Conservation (phyloP, 2,329 filamentous ascomycete species). For the Bipolaris gigantea region DNA sequence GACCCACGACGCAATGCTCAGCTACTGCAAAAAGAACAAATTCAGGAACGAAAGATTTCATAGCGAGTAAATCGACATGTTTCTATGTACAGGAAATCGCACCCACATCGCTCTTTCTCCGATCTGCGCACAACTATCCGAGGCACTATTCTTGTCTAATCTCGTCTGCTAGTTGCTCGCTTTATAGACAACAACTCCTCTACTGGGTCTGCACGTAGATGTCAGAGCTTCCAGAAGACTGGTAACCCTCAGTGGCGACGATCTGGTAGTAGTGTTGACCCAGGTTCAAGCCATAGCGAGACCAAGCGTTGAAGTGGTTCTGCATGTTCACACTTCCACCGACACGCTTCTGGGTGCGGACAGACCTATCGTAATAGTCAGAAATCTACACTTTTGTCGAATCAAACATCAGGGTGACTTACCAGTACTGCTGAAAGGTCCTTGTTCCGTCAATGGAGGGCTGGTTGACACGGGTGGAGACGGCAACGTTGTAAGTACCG, state of each 20-base stretch:
- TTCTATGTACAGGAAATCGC: neutral
- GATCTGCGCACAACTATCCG: neutral
- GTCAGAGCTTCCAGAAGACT: slow-evolving; percentile 46
- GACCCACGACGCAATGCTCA: neutral
- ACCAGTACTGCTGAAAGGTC: slow-evolving; percentile 60
- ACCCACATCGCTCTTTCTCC: neutral
- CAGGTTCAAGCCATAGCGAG: slow-evolving; percentile 24
- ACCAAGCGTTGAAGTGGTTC: slow-evolving; percentile 37
- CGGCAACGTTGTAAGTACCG: slow-evolving; percentile 55
- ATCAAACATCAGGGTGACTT: slow-evolving; percentile 10
- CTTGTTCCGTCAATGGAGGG: slow-evolving; percentile 56
- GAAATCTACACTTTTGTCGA: neutral
- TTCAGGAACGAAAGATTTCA: neutral
- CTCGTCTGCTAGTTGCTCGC: neutral
- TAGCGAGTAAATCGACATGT: neutral
- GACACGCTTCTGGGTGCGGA: slow-evolving; percentile 53
- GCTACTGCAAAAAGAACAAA: neutral
- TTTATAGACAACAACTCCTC: too few species aligned
- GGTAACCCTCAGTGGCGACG: slow-evolving; percentile 57
- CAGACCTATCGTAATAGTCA: slow-evolving; percentile 14
- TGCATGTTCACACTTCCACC: slow-evolving; percentile 44
- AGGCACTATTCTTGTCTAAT: neutral
- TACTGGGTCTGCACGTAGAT: slow-evolving; percentile 12
- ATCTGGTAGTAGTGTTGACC: slow-evolving; percentile 38
- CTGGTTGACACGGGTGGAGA: slow-evolving; percentile 52